phyloP scores from a whole-genome alignment of 768 basidiomycete species.

The Solioccasus polychromus region DNA sequence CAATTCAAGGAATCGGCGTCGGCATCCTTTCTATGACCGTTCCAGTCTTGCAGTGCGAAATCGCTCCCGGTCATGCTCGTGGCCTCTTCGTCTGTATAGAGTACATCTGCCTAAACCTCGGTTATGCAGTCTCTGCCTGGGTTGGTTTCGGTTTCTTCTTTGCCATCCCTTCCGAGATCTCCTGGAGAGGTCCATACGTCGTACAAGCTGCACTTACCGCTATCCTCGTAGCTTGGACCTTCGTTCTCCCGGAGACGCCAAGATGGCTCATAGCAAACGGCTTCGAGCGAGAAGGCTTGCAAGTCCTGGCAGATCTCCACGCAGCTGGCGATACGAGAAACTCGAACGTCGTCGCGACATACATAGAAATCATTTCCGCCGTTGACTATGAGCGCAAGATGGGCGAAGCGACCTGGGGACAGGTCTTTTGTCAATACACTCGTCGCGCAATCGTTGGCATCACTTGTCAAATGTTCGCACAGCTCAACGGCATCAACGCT shows the following conservation, averaged over 20 bases:
- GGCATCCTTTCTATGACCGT: slow-evolving; percentile 52
- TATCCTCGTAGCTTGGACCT: slow-evolving; percentile 46
- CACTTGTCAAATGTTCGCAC: slow-evolving; percentile 53
- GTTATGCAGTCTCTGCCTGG: slow-evolving; percentile 49
- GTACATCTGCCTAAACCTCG: slow-evolving; percentile 49
- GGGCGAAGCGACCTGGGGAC: slow-evolving; percentile 43
- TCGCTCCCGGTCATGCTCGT: slow-evolving; percentile 44
- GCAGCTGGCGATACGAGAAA: slow-evolving; percentile 45
- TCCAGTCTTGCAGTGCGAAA: slow-evolving; percentile 48
- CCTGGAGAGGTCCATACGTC: slow-evolving; percentile 57
- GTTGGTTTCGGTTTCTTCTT: slow-evolving; percentile 50
- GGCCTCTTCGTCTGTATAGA: slow-evolving; percentile 55
- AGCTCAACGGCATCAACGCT: slow-evolving; percentile 56
- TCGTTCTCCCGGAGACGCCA: slow-evolving; percentile 50
- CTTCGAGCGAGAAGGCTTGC: slow-evolving; percentile 47
- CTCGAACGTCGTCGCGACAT: slow-evolving; percentile 42
- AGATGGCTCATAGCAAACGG: slow-evolving; percentile 56
- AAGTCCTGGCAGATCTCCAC: slow-evolving; percentile 56
- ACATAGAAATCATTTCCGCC: slow-evolving; percentile 39
- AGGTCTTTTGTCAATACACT: slow-evolving; percentile 50
- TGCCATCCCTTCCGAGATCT: slow-evolving; percentile 42
- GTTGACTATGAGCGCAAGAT: slow-evolving; percentile 38
- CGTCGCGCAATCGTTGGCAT: slow-evolving; percentile 50
- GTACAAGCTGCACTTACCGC: slow-evolving; percentile 50
- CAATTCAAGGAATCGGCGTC: slow-evolving; percentile 47